Percentiles rank a stretch among this genome's conserved stretches.
phyloP scores from a whole-genome alignment of 1,284 basidiomycete species.

The Cryptococcus sp. region DNA sequence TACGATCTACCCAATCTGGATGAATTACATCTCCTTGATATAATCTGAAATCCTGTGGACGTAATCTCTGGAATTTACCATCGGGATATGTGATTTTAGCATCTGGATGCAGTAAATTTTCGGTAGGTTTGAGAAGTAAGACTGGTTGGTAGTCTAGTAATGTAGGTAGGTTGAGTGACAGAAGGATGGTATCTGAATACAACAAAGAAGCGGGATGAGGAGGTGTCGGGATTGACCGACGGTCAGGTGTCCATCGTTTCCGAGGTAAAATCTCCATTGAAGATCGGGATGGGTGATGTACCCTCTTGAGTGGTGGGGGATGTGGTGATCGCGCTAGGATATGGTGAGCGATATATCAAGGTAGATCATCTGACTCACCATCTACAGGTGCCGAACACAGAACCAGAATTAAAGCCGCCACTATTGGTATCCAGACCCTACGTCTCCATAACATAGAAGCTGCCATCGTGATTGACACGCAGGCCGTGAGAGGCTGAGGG shows the following conservation, averaged over 20 bases:
- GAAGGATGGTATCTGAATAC: constrained; percentile 38
- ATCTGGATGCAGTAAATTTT: constrained; percentile 69
- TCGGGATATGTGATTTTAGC: constrained; percentile 54
- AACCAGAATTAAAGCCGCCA: background rate
- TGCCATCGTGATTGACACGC: no score
- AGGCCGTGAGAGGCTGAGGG: no score
- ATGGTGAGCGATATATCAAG: no score
- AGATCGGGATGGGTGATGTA: constrained; percentile 29
- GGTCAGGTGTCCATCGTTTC: constrained; percentile 13
- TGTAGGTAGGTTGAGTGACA: constrained; percentile 29
- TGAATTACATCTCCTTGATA: constrained; percentile 68
- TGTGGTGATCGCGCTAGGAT: constrained; percentile 33
- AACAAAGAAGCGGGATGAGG: constrained; percentile 27
- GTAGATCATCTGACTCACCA: no score
- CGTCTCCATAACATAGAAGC: no score
- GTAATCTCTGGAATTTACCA: constrained; percentile 16
- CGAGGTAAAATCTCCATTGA: constrained; percentile 58
- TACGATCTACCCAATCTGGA: constrained; percentile 50
- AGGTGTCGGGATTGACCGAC: constrained; percentile 13
- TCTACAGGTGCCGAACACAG: constrained; percentile 3
- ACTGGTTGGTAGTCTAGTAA: constrained; percentile 25
- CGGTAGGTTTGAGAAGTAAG: constrained; percentile 64
- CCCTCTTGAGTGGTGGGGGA: constrained; percentile 34
- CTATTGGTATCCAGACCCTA: no score
- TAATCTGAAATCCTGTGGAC: constrained; percentile 45